A percentile compares a stretch with the other conserved stretches of the same genome.
phyloP scores from a whole-genome alignment of 2,329 filamentous ascomycete genomes.

The Cercospora berteroae region DNA sequence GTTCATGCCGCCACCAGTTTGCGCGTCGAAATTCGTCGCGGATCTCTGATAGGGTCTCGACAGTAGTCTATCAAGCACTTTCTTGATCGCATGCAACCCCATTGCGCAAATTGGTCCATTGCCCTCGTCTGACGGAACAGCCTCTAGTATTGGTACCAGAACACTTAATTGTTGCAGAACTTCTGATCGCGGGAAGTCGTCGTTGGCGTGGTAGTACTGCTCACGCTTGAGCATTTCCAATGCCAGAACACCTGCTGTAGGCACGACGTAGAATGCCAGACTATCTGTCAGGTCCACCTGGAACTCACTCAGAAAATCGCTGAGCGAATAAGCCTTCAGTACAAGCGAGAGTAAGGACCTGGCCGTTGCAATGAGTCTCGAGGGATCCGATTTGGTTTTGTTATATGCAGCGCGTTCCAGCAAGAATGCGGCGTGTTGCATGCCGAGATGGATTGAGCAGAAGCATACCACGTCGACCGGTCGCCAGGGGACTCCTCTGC shows the following conservation, averaged over 20 bases:
- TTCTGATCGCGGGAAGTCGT: constrained; percentile 21
- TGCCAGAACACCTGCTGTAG: constrained; percentile 23
- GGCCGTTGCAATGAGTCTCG: constrained; percentile 17
- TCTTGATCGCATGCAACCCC: constrained; percentile 24
- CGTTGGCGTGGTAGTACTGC: constrained; percentile 14
- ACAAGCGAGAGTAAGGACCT: constrained; percentile 18
- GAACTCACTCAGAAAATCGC: constrained; percentile 23
- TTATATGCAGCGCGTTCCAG: constrained; percentile 24
- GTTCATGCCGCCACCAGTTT: neutral
- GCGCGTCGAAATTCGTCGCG: constrained; percentile 4
- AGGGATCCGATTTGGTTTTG: constrained; percentile 13
- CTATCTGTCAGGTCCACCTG: constrained; percentile 20
- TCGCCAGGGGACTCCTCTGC: constrained; percentile 17
- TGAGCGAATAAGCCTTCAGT: constrained; percentile 13
- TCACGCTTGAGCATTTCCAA: constrained; percentile 25
- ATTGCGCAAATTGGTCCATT: constrained; percentile 24
- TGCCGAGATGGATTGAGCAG: constrained; percentile 12
- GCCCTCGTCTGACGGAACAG: constrained; percentile 21
- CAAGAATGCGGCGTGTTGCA: constrained; percentile 21
- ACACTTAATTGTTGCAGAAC: constrained; percentile 25
- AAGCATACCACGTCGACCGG: constrained; percentile 21
- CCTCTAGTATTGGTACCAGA: constrained; percentile 19
- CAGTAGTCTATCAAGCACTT: constrained; percentile 24
- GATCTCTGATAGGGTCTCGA: constrained; percentile 4
- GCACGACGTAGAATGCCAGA: constrained; percentile 24